Percentiles rank a stretch among this genome's conserved stretches.
Evolutionary conservation across 495 filamentous ascomycete species (phyloP).

Genomic region (Viridothelium virens): DNA sequence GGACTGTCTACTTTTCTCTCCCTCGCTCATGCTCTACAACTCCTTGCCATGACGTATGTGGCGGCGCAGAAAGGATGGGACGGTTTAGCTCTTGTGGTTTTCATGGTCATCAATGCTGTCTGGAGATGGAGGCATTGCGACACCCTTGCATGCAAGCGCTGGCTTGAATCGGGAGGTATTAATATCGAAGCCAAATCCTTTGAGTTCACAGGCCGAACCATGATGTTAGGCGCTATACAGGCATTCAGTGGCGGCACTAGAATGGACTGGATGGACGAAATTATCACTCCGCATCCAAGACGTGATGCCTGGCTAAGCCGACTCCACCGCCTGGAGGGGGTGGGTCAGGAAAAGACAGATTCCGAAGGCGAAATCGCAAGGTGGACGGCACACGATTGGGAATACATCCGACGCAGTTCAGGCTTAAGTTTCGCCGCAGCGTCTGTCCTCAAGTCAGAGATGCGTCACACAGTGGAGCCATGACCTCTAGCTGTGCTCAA

Average conservation of each 20-base stretch:
- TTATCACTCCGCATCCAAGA: background rate
- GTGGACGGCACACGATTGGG: too few relatives aligned
- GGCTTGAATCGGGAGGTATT: background rate
- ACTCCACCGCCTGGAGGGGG: too few relatives aligned
- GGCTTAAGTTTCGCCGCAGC: too few relatives aligned
- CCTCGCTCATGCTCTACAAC: slow-evolving; percentile 16
- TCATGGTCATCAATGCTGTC: background rate
- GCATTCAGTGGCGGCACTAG: background rate
- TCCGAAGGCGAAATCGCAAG: too few relatives aligned
- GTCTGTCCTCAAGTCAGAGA: too few relatives aligned
- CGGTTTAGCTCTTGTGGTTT: slow-evolving; percentile 20
- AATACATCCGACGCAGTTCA: too few relatives aligned
- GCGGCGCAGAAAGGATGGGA: slow-evolving; percentile 25
- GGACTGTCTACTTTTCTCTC: too few relatives aligned
- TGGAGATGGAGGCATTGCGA: background rate
- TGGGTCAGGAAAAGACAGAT: too few relatives aligned
- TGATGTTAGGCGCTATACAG: background rate
- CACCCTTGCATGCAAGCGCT: background rate
- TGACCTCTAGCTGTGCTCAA: too few relatives aligned
- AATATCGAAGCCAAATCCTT: background rate
- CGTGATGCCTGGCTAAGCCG: background rate
- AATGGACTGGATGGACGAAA: background rate
- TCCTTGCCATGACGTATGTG: slow-evolving; percentile 26
- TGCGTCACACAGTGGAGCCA: too few relatives aligned
- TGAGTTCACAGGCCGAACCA: background rate